Evolutionary conservation across 2,329 filamentous ascomycete species (phyloP), one percentile per base, ranked within the genome.

Genomic region (Aschersonia sp.): DNA sequence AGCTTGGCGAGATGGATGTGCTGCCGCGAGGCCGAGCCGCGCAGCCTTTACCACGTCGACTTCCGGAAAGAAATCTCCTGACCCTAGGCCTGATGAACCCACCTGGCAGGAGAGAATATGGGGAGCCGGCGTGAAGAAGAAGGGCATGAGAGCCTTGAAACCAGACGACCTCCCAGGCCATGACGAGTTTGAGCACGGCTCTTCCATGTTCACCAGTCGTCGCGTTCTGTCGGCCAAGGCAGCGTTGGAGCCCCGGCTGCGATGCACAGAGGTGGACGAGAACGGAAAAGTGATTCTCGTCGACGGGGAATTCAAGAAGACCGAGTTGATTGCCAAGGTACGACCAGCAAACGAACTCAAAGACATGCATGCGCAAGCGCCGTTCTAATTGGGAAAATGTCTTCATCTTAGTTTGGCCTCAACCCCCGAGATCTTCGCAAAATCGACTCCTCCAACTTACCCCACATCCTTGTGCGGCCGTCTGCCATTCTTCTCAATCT

Each of bases 261-360:
- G 92, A 47, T 98, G 92, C 61, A 98, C 92, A 1, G 92, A 98
- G 65, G 86, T 97, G 51, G 89, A 97, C 58, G 88, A 89, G 62
- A 80, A 86, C 59, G 92, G 92, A 41, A 85, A 94, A 57, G 89
- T 96, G 30, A 94, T 91, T 28, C 72, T 97, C 50, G 85, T 94
- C 28, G 94, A 94, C 61, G 88, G 89, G 50, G 92, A 97, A 65
- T 97, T 96, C 66, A 94, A 92, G 69, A 98, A 98, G 74, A 92
- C 82, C 58, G 92, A 98, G 68, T 73, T 98, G 44, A 97, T 96
- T 64, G 89, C 89, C 47, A 96, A 92, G 75, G 86, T 89, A 65
- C 47, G 55, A 4, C 35, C 9, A 28, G n/a, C 12, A 41, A 31
- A 31, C 5, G 12, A 12, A 5, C 7, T 9, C 12, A 12, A 10